Conservation (phyloP, 2,329 filamentous ascomycete species). For the Colletotrichum sp. region DNA sequence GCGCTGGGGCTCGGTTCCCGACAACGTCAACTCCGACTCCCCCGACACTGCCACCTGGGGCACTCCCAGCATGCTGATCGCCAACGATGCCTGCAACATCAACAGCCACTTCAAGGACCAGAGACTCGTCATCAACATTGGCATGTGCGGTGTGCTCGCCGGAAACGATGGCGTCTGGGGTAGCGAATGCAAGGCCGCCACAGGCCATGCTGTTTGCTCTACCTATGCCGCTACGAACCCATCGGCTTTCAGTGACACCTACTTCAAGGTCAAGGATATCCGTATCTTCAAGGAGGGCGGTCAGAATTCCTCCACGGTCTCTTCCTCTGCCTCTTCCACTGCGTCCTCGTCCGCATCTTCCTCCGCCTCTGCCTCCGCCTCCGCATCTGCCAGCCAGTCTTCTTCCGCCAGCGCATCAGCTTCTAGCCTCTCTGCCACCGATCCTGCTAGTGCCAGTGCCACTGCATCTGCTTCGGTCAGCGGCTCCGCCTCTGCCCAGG, state of each 20-base stretch:
- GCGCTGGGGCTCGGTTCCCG: constrained; percentile 32
- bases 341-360: not conserved
- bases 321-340: not conserved
- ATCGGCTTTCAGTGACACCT: constrained; percentile 35
- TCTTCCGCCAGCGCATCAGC: not conserved
- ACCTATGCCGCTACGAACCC: constrained; percentile 42
- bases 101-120: constrained; percentile 66
- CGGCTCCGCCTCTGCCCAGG: not conserved
- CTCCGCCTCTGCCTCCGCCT: not conserved
- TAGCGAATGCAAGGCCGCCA: constrained; percentile 26
- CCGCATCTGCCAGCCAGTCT: not conserved
- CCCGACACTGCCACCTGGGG: constrained; percentile 72
- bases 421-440: not conserved
- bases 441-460: not conserved
- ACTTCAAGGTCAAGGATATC: constrained; percentile 51
- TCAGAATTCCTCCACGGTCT: not conserved
- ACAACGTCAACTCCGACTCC: constrained; percentile 37
- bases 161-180: constrained; percentile 37
- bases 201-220: constrained; percentile 32
- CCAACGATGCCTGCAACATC: constrained; percentile 64
- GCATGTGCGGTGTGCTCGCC: constrained; percentile 77
- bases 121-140: constrained; percentile 75
- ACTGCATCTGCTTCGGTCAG: not conserved
- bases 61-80: constrained; percentile 64
- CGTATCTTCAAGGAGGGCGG: constrained; percentile 31